phyloP scores from a whole-genome alignment of 306 rosid species.

The Begonia masoniana region DNA sequence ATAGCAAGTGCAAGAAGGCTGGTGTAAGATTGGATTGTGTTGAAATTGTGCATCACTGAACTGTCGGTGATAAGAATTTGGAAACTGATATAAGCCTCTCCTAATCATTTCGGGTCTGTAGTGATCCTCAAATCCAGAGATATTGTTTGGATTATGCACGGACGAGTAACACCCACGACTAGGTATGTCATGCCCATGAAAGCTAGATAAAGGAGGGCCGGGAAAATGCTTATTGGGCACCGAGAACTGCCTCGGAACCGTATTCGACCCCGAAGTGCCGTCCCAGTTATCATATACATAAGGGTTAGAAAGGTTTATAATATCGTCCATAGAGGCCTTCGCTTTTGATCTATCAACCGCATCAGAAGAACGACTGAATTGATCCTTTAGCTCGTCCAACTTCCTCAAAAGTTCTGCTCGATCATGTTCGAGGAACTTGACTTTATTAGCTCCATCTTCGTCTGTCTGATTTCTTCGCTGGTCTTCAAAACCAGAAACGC shows the following conservation, averaged over 20 bases:
- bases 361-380: slow-evolving; percentile 64
- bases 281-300: slow-evolving; percentile 34
- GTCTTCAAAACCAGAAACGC: slow-evolving; percentile 34
- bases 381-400: slow-evolving; percentile 73
- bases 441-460: slow-evolving; percentile 35
- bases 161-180: slow-evolving; percentile 29
- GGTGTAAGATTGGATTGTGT: slow-evolving; percentile 42
- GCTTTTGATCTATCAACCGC: slow-evolving; percentile 40
- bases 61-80: slow-evolving; percentile 40
- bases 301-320: slow-evolving; percentile 44
- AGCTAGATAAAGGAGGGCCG: slow-evolving; percentile 42
- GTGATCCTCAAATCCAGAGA: slow-evolving; percentile 60
- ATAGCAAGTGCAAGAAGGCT: slow-evolving; percentile 67
- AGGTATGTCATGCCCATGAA: slow-evolving; percentile 2
- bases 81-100: slow-evolving; percentile 36
- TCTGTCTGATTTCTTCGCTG: slow-evolving; percentile 31
- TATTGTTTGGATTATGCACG: slow-evolving; percentile 39
- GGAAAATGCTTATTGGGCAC: slow-evolving; percentile 37
- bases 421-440: slow-evolving; percentile 66
- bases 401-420: slow-evolving; percentile 86
- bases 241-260: slow-evolving; percentile 31
- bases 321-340: slow-evolving; percentile 23
- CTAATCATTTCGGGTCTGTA: slow-evolving; percentile 33
- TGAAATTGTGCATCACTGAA: slow-evolving; percentile 46
- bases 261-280: slow-evolving; percentile 31